phyloP scores from a whole-genome alignment of 2,329 filamentous ascomycete species.

The Arthrobotrys megalospora region DNA sequence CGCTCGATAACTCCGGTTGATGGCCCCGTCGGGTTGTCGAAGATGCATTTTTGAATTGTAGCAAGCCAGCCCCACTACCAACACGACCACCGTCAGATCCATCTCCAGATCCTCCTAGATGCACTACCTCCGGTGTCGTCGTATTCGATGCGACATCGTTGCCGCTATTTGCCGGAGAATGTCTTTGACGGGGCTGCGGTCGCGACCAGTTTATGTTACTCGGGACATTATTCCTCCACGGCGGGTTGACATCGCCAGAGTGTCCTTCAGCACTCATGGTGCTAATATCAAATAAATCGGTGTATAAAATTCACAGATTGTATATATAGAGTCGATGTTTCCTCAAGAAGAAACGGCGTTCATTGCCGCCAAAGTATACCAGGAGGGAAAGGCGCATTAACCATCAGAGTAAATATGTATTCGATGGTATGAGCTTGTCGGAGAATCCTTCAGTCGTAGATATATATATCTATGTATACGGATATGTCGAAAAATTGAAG shows the following conservation, averaged over 20 bases:
- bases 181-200: constrained; percentile 51
- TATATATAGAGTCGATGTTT: constrained; percentile 7
- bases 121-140: constrained; percentile 23
- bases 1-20: constrained; percentile 55
- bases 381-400: constrained; percentile 9
- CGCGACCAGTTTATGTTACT: constrained; percentile 58
- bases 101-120: constrained; percentile 33
- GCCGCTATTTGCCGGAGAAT: constrained; percentile 25
- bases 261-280: constrained; percentile 57
- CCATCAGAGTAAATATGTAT: constrained; percentile 2
- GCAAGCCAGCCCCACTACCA: constrained; percentile 40
- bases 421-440: background rate
- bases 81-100: constrained; percentile 27
- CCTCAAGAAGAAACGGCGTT: constrained; percentile 8
- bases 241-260: constrained; percentile 26
- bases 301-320: background rate
- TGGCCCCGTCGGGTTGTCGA: constrained; percentile 47
- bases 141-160: constrained; percentile 31
- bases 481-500: constrained; percentile 5
- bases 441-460: background rate
- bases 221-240: constrained; percentile 36
- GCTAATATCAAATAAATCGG: background rate
- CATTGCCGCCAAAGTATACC: constrained; percentile 23
- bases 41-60: constrained; percentile 43
- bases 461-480: constrained; percentile 2